Evolutionary conservation across 176 grass and related monocot genomes (phyloP), one percentile per base, ranked within the genome.

Genomic region (Metroxylon sagu): DNA sequence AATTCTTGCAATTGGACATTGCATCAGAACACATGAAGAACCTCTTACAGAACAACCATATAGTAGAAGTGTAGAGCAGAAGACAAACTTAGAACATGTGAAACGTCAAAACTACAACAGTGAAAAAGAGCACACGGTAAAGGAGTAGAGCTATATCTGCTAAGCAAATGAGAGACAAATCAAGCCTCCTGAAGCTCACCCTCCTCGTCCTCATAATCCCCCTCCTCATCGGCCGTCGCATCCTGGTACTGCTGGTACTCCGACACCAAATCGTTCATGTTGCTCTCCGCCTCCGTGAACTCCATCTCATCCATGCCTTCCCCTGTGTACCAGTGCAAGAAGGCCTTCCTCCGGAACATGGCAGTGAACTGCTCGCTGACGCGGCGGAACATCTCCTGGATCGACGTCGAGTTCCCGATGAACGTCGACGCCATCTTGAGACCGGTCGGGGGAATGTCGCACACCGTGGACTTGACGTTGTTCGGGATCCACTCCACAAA

Each of bases 241-340:
- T 96, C 92, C 80, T 96, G 91, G 65, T 96, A 96, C 72, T 96
- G 91, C 74, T 96, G 91, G 71, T 96, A 96, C 77, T 96, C 91
- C 0, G 91, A 79, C 4, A 96, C 91, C 29, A 96, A 80, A 54
- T 90, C 91, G 64, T 96, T 96, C 91, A 96, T 96, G 65, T 96
- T 96, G 83, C 91, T 96, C 75, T 96, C 91, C 0, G 91, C 86
- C 75, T 96, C 91, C 6, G 91, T 96, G 77, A 96, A 96, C 75
- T 96, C 86, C 91, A 96, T 96, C 86, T 96, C 86, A 51, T 85
- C 83, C 82, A 85, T 86, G 21, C 79, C 87, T 27, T 82, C 79
- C n/a, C 72, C 79, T 0, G 79, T 87, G 84, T 94, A 94, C 89
- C 84, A 94, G 28, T 88, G 89, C 19, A 94, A 80, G 89, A 94